Conservation (phyloP, 768 basidiomycete genomes). For the Suillus subalutaceus region DNA sequence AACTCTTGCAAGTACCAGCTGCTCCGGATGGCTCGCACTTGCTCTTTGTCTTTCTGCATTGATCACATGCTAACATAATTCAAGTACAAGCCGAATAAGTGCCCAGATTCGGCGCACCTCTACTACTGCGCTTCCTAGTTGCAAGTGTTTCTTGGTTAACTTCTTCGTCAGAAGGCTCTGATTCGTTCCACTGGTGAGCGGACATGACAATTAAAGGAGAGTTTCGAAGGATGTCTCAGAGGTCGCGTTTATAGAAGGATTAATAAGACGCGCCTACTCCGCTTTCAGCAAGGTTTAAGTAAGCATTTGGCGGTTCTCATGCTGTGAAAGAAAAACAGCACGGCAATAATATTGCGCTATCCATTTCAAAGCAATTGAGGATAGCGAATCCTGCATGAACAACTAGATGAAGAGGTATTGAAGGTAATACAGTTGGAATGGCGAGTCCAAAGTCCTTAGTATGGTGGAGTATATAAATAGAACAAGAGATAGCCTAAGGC, state of each 20-base stretch:
- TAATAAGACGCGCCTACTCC: constrained; percentile 5
- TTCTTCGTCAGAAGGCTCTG: constrained; percentile 65
- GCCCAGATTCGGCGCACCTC: constrained; percentile 43
- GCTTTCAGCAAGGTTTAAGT: not conserved
- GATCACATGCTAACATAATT: constrained; percentile 69
- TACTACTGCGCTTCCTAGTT: constrained; percentile 63
- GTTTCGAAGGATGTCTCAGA: constrained; percentile 12
- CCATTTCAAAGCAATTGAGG: not conserved
- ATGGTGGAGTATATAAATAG: constrained; percentile 4
- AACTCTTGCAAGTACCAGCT: constrained; percentile 63
- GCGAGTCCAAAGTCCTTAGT: not conserved
- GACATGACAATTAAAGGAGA: constrained; percentile 27
- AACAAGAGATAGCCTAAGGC: not conserved
- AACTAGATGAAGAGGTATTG: constrained; percentile 2
- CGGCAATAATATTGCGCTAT: not conserved
- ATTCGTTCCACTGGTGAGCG: constrained; percentile 51
- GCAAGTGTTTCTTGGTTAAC: constrained; percentile 42
- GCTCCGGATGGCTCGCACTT: constrained; percentile 69
- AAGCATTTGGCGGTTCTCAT: not conserved
- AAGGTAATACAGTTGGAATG: constrained; percentile 1
- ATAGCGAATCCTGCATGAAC: not conserved
- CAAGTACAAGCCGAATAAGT: not conserved
- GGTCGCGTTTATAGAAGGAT: constrained; percentile 22
- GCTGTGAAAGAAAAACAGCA: too few relatives aligned
- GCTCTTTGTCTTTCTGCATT: constrained; percentile 86